These are phyloP conservation scores for Cyathus striatus DNA, from an alignment of 768 basidiomycete genomes.

Conservation along the genomic window DNA sequence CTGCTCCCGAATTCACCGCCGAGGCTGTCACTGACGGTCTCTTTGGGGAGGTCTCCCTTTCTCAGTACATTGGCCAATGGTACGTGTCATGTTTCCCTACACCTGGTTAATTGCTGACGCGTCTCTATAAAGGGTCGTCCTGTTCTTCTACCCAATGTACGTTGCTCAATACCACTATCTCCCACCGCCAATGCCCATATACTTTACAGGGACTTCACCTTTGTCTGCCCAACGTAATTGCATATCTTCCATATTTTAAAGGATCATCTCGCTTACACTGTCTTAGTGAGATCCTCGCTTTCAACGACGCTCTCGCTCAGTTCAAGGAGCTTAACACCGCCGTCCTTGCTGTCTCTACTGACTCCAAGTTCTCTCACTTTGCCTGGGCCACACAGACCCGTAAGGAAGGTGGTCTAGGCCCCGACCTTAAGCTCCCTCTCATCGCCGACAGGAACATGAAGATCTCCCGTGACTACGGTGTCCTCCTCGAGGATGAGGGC, in stretches of 20 bases:
- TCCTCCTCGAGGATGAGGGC: conserved; percentile 84
- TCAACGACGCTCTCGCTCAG: conserved; percentile 78
- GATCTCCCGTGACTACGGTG: conserved; percentile 82
- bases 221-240: conserved; percentile 80
- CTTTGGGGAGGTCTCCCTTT: conserved; percentile 75
- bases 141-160: conserved; percentile 93
- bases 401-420: conserved; percentile 86
- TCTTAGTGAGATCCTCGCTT: conserved; percentile 79
- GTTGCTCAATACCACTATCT: conserved; percentile 15
- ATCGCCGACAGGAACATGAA: conserved; percentile 76
- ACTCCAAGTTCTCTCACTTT: conserved; percentile 84
- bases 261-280: not conserved
- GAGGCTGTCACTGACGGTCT: conserved; percentile 70
- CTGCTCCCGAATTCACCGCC: conserved; percentile 78
- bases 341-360: conserved; percentile 85
- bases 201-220: conserved; percentile 69
- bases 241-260: not conserved
- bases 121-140: conserved; percentile 64
- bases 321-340: conserved; percentile 71
- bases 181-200: not conserved
- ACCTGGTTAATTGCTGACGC: conserved; percentile 6
- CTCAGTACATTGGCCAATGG: conserved; percentile 81
- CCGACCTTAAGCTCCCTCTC: conserved; percentile 80
- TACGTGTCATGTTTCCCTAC: conserved; percentile 23
- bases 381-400: conserved; percentile 83